Evolutionary conservation across 352 stramenopile genomes (phyloP).

Genomic region (Pythium aristosporum): DNA sequence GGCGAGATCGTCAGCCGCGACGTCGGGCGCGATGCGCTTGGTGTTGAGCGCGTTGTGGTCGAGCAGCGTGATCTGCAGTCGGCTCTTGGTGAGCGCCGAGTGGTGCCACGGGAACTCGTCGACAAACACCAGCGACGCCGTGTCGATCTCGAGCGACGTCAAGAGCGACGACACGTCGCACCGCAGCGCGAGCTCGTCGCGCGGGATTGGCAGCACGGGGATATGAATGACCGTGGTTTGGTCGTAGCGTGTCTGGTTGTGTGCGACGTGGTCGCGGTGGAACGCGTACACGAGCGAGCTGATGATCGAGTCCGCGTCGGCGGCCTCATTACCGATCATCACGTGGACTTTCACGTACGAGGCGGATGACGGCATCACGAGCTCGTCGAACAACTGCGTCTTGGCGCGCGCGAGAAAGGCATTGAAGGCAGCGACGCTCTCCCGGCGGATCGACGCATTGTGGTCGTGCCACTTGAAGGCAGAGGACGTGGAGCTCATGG

Average conservation of each 20-base stretch:
- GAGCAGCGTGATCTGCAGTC: constrained; percentile 52
- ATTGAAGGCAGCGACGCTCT: constrained; percentile 26
- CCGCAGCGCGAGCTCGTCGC: constrained; percentile 57
- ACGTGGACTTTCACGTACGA: constrained; percentile 41
- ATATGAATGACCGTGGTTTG: constrained; percentile 32
- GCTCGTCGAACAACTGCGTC: neutral
- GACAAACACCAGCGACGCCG: constrained; percentile 60
- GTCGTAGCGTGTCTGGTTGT: neutral
- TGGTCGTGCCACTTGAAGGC: constrained; percentile 21
- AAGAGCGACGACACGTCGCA: constrained; percentile 72
- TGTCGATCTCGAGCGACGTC: constrained; percentile 50
- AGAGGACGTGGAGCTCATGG: constrained; percentile 23
- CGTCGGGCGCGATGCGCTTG: constrained; percentile 40
- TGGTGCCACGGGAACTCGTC: constrained; percentile 72
- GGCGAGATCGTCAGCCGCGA: constrained; percentile 22
- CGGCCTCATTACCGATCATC: constrained; percentile 77
- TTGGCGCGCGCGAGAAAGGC: constrained; percentile 14
- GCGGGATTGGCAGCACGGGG: constrained; percentile 62
- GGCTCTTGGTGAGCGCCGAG: constrained; percentile 19
- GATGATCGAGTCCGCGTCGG: constrained; percentile 82
- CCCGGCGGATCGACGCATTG: constrained; percentile 13
- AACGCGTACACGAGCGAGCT: constrained; percentile 74
- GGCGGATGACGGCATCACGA: neutral
- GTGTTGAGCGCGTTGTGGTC: constrained; percentile 77
- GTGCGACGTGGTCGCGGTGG: constrained; percentile 29